Evolutionary conservation across 2,329 filamentous ascomycete genomes (phyloP).

Genomic region (Alternaria hordeiaustralica): DNA sequence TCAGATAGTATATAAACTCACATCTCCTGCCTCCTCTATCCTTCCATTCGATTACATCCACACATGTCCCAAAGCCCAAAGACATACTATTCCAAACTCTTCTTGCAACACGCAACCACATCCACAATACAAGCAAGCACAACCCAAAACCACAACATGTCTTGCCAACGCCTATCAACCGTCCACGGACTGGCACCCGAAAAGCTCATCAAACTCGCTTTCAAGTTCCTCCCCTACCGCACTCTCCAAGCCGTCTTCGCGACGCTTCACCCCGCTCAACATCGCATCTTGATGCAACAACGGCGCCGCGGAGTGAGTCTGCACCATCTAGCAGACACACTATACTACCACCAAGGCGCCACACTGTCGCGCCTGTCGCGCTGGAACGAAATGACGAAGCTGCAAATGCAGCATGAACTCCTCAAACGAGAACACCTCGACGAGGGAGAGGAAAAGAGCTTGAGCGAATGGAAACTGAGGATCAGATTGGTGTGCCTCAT

Average conservation of each 20-base stretch:
- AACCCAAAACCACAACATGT: background rate
- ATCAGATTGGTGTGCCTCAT: background rate
- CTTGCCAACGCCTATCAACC: background rate
- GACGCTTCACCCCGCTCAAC: background rate
- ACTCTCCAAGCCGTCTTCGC: background rate
- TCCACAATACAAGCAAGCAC: background rate
- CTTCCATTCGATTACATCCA: background rate
- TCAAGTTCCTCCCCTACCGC: background rate
- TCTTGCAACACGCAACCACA: background rate
- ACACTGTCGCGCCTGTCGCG: background rate
- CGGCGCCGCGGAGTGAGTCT: background rate
- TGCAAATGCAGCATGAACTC: slow-evolving; percentile 1
- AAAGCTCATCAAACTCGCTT: background rate
- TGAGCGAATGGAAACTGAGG: background rate
- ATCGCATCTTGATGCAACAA: background rate
- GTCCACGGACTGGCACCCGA: background rate
- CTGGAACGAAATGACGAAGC: background rate
- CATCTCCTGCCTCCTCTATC: background rate
- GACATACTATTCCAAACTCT: background rate
- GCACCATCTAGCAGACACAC: background rate
- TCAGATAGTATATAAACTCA: background rate
- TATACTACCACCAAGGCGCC: background rate
- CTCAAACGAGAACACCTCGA: background rate
- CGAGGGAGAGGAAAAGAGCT: background rate
- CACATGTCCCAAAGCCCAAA: background rate